Evolutionary conservation across 805 yeast species (phyloP).

Genomic region (Candida anglica): DNA sequence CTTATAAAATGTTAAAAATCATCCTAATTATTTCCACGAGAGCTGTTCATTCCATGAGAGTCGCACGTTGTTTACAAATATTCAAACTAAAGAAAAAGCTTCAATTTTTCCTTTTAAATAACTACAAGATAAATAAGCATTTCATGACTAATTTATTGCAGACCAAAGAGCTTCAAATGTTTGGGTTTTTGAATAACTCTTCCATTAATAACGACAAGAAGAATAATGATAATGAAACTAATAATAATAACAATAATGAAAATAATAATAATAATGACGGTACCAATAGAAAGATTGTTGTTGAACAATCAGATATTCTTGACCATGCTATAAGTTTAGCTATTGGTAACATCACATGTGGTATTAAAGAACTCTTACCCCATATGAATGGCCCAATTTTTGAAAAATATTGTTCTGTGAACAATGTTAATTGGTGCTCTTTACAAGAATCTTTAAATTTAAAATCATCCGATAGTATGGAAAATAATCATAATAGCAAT

Average conservation of each 20-base stretch:
- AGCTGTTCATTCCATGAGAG: constrained; percentile 20
- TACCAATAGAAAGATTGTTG: not conserved
- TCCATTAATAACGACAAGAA: constrained; percentile 1
- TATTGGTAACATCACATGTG: constrained; percentile 22
- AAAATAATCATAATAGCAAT: not conserved
- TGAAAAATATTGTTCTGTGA: constrained; percentile 37
- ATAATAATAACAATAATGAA: too few relatives aligned
- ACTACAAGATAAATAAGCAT: constrained; percentile 34
- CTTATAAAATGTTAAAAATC: constrained; percentile 22
- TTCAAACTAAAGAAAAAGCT: constrained; percentile 18
- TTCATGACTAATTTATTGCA: constrained; percentile 27
- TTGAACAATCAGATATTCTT: constrained; percentile 5
- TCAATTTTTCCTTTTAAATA: constrained; percentile 25
- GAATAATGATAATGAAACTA: constrained; percentile 7
- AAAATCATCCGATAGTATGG: not conserved
- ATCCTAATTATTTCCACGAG: constrained; percentile 25
- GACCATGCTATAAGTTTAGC: constrained; percentile 24
- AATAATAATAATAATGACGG: constrained; percentile 4
- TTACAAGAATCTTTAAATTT: not conserved
- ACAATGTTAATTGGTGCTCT: constrained; percentile 23
- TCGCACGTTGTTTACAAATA: constrained; percentile 18
- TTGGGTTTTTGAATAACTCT: constrained; percentile 11
- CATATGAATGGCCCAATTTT: constrained; percentile 32
- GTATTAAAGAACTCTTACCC: constrained; percentile 26
- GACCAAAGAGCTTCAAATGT: constrained; percentile 28